phyloP scores from a whole-genome alignment of 2,329 filamentous ascomycete genomes.

The Exophiala calicioides region DNA sequence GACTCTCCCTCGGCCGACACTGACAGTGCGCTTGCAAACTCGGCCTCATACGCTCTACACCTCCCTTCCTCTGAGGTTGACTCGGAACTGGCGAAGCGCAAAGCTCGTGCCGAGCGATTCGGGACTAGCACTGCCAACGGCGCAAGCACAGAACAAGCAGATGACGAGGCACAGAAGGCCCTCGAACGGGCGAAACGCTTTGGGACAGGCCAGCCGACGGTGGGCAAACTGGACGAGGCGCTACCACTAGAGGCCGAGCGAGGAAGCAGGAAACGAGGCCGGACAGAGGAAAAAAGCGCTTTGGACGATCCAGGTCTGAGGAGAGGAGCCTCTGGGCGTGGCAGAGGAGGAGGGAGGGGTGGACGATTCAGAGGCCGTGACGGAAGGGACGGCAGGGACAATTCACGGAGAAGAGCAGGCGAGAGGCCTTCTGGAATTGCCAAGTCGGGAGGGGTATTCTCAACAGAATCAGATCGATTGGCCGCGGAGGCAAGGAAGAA shows the following conservation, averaged over 20 bases:
- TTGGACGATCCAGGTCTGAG: slow-evolving; percentile 43
- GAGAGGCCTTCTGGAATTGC: slow-evolving; percentile 34
- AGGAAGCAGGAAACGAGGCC: slow-evolving; percentile 40
- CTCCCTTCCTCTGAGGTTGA: slow-evolving; percentile 48
- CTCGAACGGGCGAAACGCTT: slow-evolving; percentile 51
- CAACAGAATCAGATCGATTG: slow-evolving; percentile 44
- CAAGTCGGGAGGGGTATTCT: slow-evolving; percentile 25
- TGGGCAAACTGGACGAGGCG: slow-evolving; percentile 48
- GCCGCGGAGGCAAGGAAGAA: slow-evolving; percentile 52
- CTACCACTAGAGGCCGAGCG: slow-evolving; percentile 44
- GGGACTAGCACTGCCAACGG: slow-evolving; percentile 39
- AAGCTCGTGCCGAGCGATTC: slow-evolving; percentile 52
- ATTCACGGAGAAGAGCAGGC: slow-evolving; percentile 25
- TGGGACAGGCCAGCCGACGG: slow-evolving; percentile 35
- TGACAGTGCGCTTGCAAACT: slow-evolving; percentile 22
- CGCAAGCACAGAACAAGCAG: slow-evolving; percentile 38
- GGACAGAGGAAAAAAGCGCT: slow-evolving; percentile 38
- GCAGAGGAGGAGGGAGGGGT: slow-evolving; percentile 27
- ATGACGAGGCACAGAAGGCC: slow-evolving; percentile 47
- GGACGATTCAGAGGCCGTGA: slow-evolving; percentile 26
- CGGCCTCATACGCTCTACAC: slow-evolving; percentile 41
- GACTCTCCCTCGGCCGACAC: slow-evolving; percentile 20
- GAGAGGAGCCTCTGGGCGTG: slow-evolving; percentile 39
- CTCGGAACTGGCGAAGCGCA: slow-evolving; percentile 50
- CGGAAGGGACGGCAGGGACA: slow-evolving; percentile 24